Evolutionary conservation across 192 early-diverging fungal species (phyloP), one percentile per base, ranked within the genome.

Genomic region (Coemansia sp.): DNA sequence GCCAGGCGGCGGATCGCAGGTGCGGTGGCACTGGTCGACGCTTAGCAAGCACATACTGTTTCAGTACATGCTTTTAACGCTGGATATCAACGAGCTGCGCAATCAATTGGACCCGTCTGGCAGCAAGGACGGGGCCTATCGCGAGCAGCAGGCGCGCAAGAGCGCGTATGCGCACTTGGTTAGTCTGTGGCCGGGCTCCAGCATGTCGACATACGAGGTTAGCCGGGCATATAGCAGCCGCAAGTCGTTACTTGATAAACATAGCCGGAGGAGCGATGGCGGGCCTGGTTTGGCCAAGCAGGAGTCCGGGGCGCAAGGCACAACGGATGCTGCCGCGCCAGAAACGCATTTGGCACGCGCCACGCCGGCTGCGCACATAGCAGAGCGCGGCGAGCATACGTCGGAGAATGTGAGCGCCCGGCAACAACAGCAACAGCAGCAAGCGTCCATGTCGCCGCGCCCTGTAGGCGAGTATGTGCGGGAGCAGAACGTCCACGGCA

Each of bases 11-110:
- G 55, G 54, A 6, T 51, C 68, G 9, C 76, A 72, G 27, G 64
- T 72, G 30, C 59, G 76, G 41, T 78, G 76, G 76, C 76, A 78
- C 27, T 78, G 76, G 76, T 72, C 76, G 21, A 70, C 76, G 35
- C 47, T 78, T 27, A 78, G 68, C 61, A 78, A 78, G 38, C 69
- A 78, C 19, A 57, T 78, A 0, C 56, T 78, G 41, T 78, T 56
- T 38, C 75, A 78, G 58, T 78, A 71, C 61, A 78, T 78, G 63
- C 52, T 71, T 25, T 50, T 78, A 23, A 54, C 53, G 15, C 65
- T 78, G 21, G 63, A 67, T 36, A 58, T 71, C 25, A 71, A 71
- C 27, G 68, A 71, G 63, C 56, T 78, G 49, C 68, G 69, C 36
- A 71, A 59, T 23, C 34, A 51, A 3, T 45, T 71, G 38, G 64